Evolutionary conservation across 495 filamentous ascomycete genomes (phyloP).

Genomic region (Arthonia radiata): DNA sequence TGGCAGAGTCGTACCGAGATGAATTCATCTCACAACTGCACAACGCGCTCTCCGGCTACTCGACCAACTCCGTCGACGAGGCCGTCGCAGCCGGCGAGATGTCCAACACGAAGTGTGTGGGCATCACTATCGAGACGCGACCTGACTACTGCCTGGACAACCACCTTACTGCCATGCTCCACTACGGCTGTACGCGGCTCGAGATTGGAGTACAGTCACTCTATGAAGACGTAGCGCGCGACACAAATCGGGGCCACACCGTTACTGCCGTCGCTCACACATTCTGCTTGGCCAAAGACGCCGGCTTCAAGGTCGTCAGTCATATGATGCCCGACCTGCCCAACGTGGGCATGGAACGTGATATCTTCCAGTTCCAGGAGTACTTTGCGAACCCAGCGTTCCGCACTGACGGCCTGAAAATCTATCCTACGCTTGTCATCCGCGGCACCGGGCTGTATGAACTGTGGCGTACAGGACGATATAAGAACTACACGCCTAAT

Average conservation of each 20-base stretch:
- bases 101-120: slow-evolving; percentile 89
- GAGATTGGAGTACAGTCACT: slow-evolving; percentile 91
- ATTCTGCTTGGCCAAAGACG: slow-evolving; percentile 84
- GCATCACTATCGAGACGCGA: slow-evolving; percentile 92
- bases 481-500: slow-evolving; percentile 97
- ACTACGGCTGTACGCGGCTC: slow-evolving; percentile 84
- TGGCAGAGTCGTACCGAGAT: slow-evolving; percentile 68
- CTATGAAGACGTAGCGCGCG: slow-evolving; percentile 94
- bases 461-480: slow-evolving; percentile 85
- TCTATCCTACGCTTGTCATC: slow-evolving; percentile 94
- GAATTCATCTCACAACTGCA: slow-evolving; percentile 87
- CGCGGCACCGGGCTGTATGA: slow-evolving; percentile 93
- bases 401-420: slow-evolving; percentile 93
- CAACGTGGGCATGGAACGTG: slow-evolving; percentile 94
- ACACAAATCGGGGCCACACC: slow-evolving; percentile 93
- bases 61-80: slow-evolving; percentile 78
- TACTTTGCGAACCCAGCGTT: slow-evolving; percentile 96
- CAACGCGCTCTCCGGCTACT: slow-evolving; percentile 85
- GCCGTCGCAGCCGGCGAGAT: slow-evolving; percentile 76
- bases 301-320: slow-evolving; percentile 93
- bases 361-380: slow-evolving; percentile 86
- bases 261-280: slow-evolving; percentile 86
- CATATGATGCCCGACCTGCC: slow-evolving; percentile 99
- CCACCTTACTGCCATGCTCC: slow-evolving; percentile 79
- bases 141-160: slow-evolving; percentile 89